Evolutionary conservation across 306 rosid species (phyloP), one percentile per base, ranked within the genome.

Genomic region (Quercus parvula): DNA sequence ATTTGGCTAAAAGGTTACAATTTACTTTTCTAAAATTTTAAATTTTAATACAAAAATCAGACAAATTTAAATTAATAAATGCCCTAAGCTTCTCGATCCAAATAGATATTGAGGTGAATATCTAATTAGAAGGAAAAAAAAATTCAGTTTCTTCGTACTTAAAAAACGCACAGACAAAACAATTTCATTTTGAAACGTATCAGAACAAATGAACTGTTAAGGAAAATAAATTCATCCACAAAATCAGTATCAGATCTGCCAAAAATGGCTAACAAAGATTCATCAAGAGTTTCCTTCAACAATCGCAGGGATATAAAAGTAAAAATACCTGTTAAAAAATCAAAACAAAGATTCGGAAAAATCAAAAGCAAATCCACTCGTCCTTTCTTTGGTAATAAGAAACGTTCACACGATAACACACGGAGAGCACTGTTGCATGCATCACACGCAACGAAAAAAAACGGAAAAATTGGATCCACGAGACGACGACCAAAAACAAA

Each of bases 221-320:
- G 74, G 7, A 33, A 76, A 33, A 56, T 52, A 18, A 71, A 83
- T 41, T 41, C 41, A 17, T n/a, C 64, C 17, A 73, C 25, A 33
- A 67, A 66, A 78, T 75, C 73, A 35, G 28, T 49, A 1, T 66
- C 82, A 84, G 88, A 86, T 88, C 89, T 84, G 83, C 58, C 61
- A 73, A 68, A 79, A 46, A 71, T 10, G 44, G 56, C 70, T 41
- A 15, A 13, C 17, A 41, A 19, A 9, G 24, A 41, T 28, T 20
- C 20, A 35, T 64, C 49, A 77, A 75, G 69, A 85, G 76, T 41
- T 67, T 72, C 54, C 59, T 11, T 63, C 81, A 73, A 74, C 70
- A 81, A 22, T 56, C 10, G 41, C 66, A 35, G 27, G 33, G 44
- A 57, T 14, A 38, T 22, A 52, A 75, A 73, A 72, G 59, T 73